Evolutionary conservation across 768 basidiomycete species (phyloP), one percentile per base, ranked within the genome.

Genomic region (Tricholoma terreum): DNA sequence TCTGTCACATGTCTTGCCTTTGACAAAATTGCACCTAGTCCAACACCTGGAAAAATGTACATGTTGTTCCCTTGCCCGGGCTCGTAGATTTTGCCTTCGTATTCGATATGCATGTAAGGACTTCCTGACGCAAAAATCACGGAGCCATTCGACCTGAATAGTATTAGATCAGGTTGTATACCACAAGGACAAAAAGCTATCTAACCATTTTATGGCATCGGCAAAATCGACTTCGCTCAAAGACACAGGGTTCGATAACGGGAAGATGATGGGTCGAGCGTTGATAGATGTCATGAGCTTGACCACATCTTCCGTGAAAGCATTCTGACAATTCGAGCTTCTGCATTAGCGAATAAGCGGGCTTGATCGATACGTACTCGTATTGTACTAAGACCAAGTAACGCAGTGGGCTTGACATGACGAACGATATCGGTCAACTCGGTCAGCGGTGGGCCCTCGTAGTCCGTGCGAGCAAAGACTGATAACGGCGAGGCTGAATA

Each of bases 11-110:
- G 80, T 14, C 69, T 75, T 2, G 86, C 78, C 61, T 80, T 77
- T 59, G 82, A 75, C 42, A 88, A 73, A 62, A 87, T 83, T 8
- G 81, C 64, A 4, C 87, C 87, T 58, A 88, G 71, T 1, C 87
- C 88, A 56, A 89, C 71, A 15, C 80, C 79, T 15, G 80, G 81
- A 71, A 83, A 84, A 63, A 84, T 83, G 69, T 85, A 85, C 85
- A 90, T 87, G 72, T 90, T 92, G 71, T 92, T 92, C 9, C 89
- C 88, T 68, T 92, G 90, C 0, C 86, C 87, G 1, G 90, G 82
- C 59, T 86, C 84, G 59, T 82, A 74, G 0, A 63, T 58, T 45
- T 73, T 79, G 22, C 81, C 82, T 33, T 79, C 69, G 64, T 72
- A 78, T 49, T 76, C 75, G 45, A 84, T 70, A 2, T 80, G 67